Percentiles rank a stretch among this genome's conserved stretches.
Evolutionary conservation across 2,329 filamentous ascomycete genomes (phyloP).

Genomic region (Aspergillus neotritici): DNA sequence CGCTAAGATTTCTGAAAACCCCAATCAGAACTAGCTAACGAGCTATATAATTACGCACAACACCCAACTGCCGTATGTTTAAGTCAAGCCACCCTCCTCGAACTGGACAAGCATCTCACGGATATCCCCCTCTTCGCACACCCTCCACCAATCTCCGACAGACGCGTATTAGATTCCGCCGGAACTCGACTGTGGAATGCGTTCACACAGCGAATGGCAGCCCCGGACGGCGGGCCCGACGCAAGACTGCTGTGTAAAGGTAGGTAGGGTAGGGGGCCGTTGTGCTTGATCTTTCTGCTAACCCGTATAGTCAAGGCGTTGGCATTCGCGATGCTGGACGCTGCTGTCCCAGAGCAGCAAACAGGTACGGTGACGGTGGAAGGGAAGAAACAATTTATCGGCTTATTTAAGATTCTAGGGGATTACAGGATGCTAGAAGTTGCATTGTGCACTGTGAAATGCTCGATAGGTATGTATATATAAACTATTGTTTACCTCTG

Average conservation of each 20-base stretch:
- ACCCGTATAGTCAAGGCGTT: constrained; percentile 47
- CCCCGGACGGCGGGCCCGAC: constrained; percentile 5
- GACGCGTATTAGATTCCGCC: constrained; percentile 21
- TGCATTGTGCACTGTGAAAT: constrained; percentile 59
- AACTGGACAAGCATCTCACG: too few relatives aligned
- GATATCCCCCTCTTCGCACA: too few relatives aligned
- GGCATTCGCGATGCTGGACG: constrained; percentile 63
- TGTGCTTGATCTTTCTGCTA: background rate
- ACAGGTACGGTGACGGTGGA: constrained; percentile 4
- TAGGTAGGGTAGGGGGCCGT: constrained; percentile 9
- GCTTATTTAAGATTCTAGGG: constrained; percentile 22
- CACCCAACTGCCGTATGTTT: too few relatives aligned
- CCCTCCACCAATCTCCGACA: too few relatives aligned
- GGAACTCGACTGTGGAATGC: constrained; percentile 37
- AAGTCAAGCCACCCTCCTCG: too few relatives aligned
- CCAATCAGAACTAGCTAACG: too few relatives aligned
- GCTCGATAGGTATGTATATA: constrained; percentile 52
- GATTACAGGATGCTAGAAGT: constrained; percentile 58
- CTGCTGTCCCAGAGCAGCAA: constrained; percentile 33
- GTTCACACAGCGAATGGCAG: constrained; percentile 21
- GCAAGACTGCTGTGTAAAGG: constrained; percentile 15
- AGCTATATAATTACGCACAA: too few relatives aligned
- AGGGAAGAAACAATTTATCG: background rate
- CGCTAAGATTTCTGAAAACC: too few relatives aligned
- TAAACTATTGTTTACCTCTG: constrained; percentile 9